Base-by-base conservation (phyloP, 148 eudicot species). In the Chenopodium berlandieri region DNA sequence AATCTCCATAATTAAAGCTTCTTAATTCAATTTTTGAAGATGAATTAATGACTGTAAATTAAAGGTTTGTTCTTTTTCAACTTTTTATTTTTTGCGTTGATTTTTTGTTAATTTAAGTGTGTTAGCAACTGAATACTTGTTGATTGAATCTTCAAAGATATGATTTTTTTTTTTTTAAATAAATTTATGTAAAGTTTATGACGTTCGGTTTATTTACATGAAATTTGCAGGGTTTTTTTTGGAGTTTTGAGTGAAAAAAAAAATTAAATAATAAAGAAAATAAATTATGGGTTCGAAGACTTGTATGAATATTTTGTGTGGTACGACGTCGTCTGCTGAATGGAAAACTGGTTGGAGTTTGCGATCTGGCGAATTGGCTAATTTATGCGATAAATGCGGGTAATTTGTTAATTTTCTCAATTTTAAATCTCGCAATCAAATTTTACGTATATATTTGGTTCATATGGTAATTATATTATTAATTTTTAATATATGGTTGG, bases 341-440 rank as follows among this genome's bases (percentile, higher is more conserved):
- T 91, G 93, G 93, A 88, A 84, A 81, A 90, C 85, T 83, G 99
- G 97, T 37, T 95, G 97, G 99, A 85, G 83, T 83, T 81, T 95
- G 88, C 91, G 93, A 89, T 91, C 97, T 77, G 95, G 97, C 81
- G 92, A 86, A 79, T 89, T 90, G 77, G 97, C 97, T 75, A 82
- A 27, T 82, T 93, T 95, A 54, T 95, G 99, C 78, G 82, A 82
- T 78, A 92, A 88, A 71, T 95, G 99, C 97, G 99, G 99, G 99
- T 95, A 19, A 25, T 27, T 47, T 46, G 30, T 37, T 56, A 56
- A 27, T 31, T 10, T 25, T 7, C 79, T 23, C 9, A 58, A 52
- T 54, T 31, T 27, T n/a, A 32, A 20, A 65, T 83, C 1, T 17
- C 58, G 16, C 1, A 31, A 5, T 6, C 7, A 40, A 40, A 46